Conservation (phyloP, 208 protist species). For the Trypanosomatidae sp. region DNA sequence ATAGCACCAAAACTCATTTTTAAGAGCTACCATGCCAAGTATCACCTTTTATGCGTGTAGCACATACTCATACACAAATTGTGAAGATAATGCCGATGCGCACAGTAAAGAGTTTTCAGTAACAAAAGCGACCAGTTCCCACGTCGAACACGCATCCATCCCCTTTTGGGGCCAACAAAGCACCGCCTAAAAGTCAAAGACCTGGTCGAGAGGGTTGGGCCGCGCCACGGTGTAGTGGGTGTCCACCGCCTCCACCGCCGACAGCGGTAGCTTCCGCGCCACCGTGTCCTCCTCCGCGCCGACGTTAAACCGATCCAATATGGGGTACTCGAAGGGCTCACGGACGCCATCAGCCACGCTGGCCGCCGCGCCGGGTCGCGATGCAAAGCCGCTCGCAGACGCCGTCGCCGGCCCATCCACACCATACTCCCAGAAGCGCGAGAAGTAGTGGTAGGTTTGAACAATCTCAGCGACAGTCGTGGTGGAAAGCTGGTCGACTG, state of each 20-base stretch:
- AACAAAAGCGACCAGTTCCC: not conserved
- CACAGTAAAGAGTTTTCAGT: no score
- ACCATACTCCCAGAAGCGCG: slow-evolving; percentile 47
- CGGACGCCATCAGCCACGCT: not conserved
- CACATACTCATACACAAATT: not conserved
- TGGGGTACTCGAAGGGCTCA: no score
- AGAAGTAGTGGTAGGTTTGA: slow-evolving; percentile 62
- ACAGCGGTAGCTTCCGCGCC: not conserved
- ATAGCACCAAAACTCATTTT: no score
- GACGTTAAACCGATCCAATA: no score
- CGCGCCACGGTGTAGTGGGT: no score
- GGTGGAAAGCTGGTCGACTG: slow-evolving; percentile 28
- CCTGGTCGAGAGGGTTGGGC: slow-evolving; percentile 48
- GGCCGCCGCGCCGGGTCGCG: not conserved
- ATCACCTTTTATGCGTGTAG: no score
- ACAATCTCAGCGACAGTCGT: slow-evolving; percentile 56
- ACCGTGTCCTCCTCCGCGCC: no score
- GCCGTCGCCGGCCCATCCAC: slow-evolving; percentile 44
- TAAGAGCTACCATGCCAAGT: no score
- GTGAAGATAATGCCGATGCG: no score
- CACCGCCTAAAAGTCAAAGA: slow-evolving; percentile 46
- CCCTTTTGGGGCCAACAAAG: no score
- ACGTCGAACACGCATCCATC: no score
- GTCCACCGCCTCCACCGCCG: slow-evolving; percentile 15
- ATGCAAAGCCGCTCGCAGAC: not conserved